Percentiles rank a stretch among this genome's conserved stretches.
phyloP scores from a whole-genome alignment of 495 filamentous ascomycete species.

The Penicillium riverlandense region DNA sequence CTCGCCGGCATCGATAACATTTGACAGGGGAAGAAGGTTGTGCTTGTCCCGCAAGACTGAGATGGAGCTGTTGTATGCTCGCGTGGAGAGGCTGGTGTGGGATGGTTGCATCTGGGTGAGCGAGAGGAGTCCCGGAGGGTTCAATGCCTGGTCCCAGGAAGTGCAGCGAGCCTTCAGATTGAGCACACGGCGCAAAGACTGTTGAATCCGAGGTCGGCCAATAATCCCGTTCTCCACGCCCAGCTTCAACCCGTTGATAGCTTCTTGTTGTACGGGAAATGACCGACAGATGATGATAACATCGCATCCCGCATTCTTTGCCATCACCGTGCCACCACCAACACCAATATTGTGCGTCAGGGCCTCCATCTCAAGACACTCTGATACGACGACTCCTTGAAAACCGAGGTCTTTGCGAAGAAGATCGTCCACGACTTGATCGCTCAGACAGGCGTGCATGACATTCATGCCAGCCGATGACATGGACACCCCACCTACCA shows the following conservation, averaged over 20 bases:
- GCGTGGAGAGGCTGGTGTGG: conserved; percentile 70
- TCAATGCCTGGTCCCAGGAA: conserved; percentile 75
- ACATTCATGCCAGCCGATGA: conserved; percentile 80
- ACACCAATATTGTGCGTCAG: conserved; percentile 86
- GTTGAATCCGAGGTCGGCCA: conserved; percentile 62
- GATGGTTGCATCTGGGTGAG: conserved; percentile 72
- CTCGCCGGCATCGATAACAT: conserved; percentile 70
- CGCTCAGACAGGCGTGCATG: conserved; percentile 85
- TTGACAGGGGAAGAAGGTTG: conserved; percentile 67
- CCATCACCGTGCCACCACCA: conserved; percentile 89
- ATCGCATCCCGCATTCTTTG: conserved; percentile 87
- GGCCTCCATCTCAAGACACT: conserved; percentile 93
- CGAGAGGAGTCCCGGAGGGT: conserved; percentile 63
- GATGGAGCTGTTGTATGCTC: conserved; percentile 79
- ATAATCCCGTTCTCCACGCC: conserved; percentile 83
- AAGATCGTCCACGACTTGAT: conserved; percentile 82
- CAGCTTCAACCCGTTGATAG: conserved; percentile 74
- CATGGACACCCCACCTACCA: conserved; percentile 85
- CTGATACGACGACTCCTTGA: conserved; percentile 83
- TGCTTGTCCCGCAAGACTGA: conserved; percentile 80
- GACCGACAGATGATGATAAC: conserved; percentile 77
- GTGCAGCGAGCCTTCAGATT: conserved; percentile 70
- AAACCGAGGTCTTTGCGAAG: conserved; percentile 77
- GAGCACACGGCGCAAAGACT: conserved; percentile 67
- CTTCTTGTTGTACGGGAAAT: conserved; percentile 79